A percentile compares a stretch with the other conserved stretches of the same genome.
Conservation (phyloP, 2,329 filamentous ascomycete genomes). For the Bipolaris bicolor region DNA sequence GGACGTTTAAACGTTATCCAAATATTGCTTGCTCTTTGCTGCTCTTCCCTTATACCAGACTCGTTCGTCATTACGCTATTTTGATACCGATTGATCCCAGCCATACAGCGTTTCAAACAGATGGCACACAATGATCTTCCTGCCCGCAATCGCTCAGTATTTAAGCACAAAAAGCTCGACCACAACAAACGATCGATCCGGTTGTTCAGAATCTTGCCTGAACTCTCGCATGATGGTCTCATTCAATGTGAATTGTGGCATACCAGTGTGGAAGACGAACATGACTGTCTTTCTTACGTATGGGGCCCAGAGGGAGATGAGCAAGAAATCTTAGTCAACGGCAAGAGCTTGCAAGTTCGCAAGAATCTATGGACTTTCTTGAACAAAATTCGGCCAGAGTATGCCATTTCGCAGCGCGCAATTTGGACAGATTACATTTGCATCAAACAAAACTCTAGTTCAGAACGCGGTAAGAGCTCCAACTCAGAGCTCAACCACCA, state of each 20-base stretch:
- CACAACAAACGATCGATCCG: slow-evolving; percentile 8
- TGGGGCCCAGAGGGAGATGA: slow-evolving; percentile 9
- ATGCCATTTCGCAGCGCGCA: neutral
- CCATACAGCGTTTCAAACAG: too few relatives aligned
- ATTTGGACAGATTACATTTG: slow-evolving; percentile 40
- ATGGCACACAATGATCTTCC: too few relatives aligned
- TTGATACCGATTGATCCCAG: too few relatives aligned
- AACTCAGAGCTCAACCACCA: too few relatives aligned
- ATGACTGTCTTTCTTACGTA: slow-evolving; percentile 20
- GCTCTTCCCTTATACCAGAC: too few relatives aligned
- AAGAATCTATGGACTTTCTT: slow-evolving; percentile 18
- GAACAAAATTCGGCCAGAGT: neutral
- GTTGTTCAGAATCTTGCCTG: slow-evolving; percentile 6
- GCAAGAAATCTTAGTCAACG: slow-evolving; percentile 6
- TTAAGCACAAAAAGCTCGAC: slow-evolving; percentile 1
- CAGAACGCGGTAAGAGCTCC: too few relatives aligned
- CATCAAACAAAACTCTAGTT: slow-evolving; percentile 23
- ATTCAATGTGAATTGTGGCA: neutral
- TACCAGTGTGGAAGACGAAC: neutral
- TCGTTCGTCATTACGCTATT: too few relatives aligned
- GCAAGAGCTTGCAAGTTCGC: slow-evolving; percentile 6
- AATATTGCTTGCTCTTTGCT: too few relatives aligned
- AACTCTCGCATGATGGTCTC: neutral
- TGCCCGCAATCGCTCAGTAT: too few relatives aligned
- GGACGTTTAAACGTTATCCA: too few relatives aligned